These are phyloP conservation scores for Phallus indusiatus DNA, from an alignment of 768 basidiomycete genomes.

Conservation along the genomic window DNA sequence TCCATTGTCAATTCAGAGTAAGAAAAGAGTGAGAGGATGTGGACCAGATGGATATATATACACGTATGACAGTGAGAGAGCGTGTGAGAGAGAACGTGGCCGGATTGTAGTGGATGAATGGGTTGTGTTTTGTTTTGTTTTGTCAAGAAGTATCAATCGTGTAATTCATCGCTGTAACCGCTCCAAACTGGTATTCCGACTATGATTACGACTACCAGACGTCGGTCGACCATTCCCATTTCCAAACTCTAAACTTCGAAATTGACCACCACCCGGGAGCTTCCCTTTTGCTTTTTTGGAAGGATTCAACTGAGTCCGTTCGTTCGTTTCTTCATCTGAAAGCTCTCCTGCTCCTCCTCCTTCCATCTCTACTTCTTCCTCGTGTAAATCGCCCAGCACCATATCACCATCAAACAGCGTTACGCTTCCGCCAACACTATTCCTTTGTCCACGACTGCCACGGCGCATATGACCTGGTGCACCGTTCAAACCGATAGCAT, in stretches of 20 bases:
- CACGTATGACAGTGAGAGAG: not conserved
- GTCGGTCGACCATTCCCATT: not conserved
- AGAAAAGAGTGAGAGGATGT: not conserved
- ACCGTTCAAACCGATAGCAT: constrained; percentile 25
- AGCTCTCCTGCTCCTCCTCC: constrained; percentile 44
- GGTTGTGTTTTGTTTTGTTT: too few species aligned
- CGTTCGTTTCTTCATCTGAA: constrained; percentile 30
- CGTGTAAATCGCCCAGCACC: constrained; percentile 43
- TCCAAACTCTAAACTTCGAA: not conserved
- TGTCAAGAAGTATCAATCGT: too few species aligned
- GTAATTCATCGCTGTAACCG: constrained; percentile 2
- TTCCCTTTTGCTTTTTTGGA: not conserved
- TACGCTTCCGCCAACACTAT: constrained; percentile 34
- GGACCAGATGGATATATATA: not conserved
- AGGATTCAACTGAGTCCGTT: constrained; percentile 6
- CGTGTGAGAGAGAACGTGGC: too few species aligned
- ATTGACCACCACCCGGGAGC: not conserved
- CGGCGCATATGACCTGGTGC: constrained; percentile 23
- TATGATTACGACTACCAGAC: not conserved
- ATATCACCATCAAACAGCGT: constrained; percentile 55
- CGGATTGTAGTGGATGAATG: too few species aligned
- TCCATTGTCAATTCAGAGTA: too few species aligned
- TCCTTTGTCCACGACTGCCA: constrained; percentile 22
- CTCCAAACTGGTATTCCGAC: not conserved
- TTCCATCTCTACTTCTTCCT: constrained; percentile 51